phyloP scores from a whole-genome alignment of 2,329 filamentous ascomycete genomes.

The Stagonosporopsis rhizophila region DNA sequence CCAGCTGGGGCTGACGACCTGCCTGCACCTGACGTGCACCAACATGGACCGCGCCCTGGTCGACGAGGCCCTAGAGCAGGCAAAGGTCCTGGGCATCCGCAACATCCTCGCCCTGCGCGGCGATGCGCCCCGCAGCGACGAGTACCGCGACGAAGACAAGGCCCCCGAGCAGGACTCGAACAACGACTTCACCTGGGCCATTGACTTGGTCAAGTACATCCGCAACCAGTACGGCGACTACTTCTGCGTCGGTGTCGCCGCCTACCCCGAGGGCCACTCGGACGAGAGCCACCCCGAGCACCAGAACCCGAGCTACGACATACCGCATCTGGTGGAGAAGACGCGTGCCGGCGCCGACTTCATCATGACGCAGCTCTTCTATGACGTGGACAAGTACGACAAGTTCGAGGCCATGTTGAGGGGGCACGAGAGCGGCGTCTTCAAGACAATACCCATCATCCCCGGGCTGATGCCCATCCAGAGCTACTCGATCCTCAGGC shows the following conservation, averaged over 20 bases:
- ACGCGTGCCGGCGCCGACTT: slow-evolving; percentile 92
- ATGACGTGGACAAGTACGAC: slow-evolving; percentile 83
- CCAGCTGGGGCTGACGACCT: slow-evolving; percentile 90
- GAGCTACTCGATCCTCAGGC: slow-evolving; percentile 92
- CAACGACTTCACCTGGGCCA: slow-evolving; percentile 85
- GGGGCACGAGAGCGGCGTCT: slow-evolving; percentile 81
- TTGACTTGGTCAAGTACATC: slow-evolving; percentile 91
- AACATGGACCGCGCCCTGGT: slow-evolving; percentile 91
- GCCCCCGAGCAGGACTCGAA: slow-evolving; percentile 68
- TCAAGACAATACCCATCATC: slow-evolving; percentile 87
- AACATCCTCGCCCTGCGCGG: slow-evolving; percentile 93
- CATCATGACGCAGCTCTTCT: slow-evolving; percentile 98
- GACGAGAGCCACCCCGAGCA: slow-evolving; percentile 89
- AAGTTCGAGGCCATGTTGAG: slow-evolving; percentile 79
- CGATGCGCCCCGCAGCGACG: slow-evolving; percentile 86
- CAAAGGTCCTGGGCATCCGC: slow-evolving; percentile 86
- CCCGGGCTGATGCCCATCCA: slow-evolving; percentile 98
- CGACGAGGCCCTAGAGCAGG: slow-evolving; percentile 88
- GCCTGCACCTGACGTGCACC: slow-evolving; percentile 94
- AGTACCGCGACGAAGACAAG: slow-evolving; percentile 76
- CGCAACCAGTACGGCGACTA: slow-evolving; percentile 85
- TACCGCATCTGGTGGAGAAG: slow-evolving; percentile 91
- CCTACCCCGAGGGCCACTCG: slow-evolving; percentile 93
- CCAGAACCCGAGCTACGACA: slow-evolving; percentile 69
- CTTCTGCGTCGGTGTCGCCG: slow-evolving; percentile 94